Evolutionary conservation across 441 rosid genomes (phyloP), one percentile per base, ranked within the genome.

Genomic region (Adansonia grandidieri): DNA sequence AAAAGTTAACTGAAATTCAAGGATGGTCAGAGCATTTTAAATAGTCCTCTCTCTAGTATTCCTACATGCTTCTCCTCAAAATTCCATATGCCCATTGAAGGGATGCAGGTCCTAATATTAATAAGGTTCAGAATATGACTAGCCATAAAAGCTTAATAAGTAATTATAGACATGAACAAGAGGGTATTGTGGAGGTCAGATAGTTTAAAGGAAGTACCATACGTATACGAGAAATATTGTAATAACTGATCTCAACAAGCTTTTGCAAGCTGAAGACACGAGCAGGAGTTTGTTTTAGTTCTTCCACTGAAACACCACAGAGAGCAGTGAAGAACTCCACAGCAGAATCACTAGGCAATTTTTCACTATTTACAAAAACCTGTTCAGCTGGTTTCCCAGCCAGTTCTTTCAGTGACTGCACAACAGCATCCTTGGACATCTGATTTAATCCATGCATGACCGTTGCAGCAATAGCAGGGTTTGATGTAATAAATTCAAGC

Each of bases 201-300:
- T 28, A 20, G 80, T 58, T 47, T 13, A 74, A 84, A 81, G 79
- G 82, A 75, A 68, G 78, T 95, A 97, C 99, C 99, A 97, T 85
- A 56, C 98, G 93, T 73, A 97, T 97, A 82, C 98, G 99, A 82
- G 97, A 92, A 90, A 95, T 97, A 80, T 97, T 97, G 91, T 97
- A 97, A 84, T 97, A 95, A 86, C 99, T 97, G 83, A 97, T 97
- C 93, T 97, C 98, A 72, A 93, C 97, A 81, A 93, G 97, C 84
- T 95, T 97, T 87, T 97, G 99, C 90, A 97, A 85, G 87, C 99
- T 94, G 91, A 93, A 97, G 80, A 95, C 98, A 75, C 99, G 97
- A 78, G 99, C 97, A 80, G 99, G 99, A 84, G 88, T 87, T 89
- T 97, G 99, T 86, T 87, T 97, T 68, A 97, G 85, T 80, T 97